Evolutionary conservation across 768 basidiomycete genomes (phyloP).

Genomic region (Trametes coccinea): DNA sequence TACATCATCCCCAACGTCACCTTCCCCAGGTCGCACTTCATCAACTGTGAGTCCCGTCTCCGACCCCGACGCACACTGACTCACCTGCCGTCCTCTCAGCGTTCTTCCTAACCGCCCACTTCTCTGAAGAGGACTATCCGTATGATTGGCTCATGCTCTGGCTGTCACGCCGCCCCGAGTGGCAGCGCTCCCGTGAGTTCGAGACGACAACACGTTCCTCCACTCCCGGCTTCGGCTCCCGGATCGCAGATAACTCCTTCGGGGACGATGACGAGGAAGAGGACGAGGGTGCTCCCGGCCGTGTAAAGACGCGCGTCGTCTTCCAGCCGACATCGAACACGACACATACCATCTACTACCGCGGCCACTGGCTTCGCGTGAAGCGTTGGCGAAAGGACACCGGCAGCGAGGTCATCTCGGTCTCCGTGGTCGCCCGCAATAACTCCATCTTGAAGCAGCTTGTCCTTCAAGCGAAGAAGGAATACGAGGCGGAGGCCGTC

Average conservation of each 20-base stretch:
- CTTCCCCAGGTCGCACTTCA: constrained; percentile 69
- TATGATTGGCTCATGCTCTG: constrained; percentile 93
- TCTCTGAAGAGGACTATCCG: constrained; percentile 87
- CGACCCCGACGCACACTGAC: constrained; percentile 10
- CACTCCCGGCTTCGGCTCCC: constrained; percentile 56
- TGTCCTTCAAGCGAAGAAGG: constrained; percentile 85
- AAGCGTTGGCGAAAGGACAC: constrained; percentile 71
- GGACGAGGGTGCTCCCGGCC: constrained; percentile 59
- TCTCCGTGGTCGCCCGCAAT: constrained; percentile 82
- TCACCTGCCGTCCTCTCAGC: constrained; percentile 22
- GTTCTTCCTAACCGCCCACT: constrained; percentile 83
- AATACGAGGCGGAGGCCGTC: constrained; percentile 84
- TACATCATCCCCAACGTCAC: constrained; percentile 7
- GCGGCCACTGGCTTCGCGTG: constrained; percentile 81
- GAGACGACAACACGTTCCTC: constrained; percentile 82
- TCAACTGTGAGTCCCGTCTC: constrained; percentile 65
- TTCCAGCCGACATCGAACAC: constrained; percentile 89
- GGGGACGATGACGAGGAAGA: constrained; percentile 52
- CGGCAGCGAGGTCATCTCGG: constrained; percentile 72
- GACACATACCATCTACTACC: constrained; percentile 87
- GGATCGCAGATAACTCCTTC: constrained; percentile 55
- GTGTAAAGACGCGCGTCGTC: constrained; percentile 75
- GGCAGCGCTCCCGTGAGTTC: constrained; percentile 87
- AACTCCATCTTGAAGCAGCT: constrained; percentile 87
- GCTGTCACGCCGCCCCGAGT: constrained; percentile 83